phyloP scores from a whole-genome alignment of 805 yeast genomes.

The Debaryomyces castellii region DNA sequence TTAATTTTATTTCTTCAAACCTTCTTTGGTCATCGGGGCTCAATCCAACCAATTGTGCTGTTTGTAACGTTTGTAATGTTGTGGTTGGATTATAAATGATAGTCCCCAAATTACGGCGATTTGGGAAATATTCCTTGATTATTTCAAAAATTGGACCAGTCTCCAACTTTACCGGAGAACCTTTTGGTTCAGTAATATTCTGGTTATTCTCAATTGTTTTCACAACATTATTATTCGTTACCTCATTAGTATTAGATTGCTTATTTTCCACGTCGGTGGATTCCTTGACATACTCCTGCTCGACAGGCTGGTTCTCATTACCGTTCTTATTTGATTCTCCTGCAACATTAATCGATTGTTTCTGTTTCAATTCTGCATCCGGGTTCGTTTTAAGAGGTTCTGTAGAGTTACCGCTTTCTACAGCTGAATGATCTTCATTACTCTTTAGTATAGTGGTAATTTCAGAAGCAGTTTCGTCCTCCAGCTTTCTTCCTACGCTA shows the following conservation, averaged over 20 bases:
- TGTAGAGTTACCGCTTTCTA: background rate
- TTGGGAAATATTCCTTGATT: slow-evolving; percentile 26
- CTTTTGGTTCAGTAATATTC: background rate
- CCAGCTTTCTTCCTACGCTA: background rate
- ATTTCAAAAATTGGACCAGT: slow-evolving; percentile 10
- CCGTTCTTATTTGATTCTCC: background rate
- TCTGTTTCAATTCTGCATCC: slow-evolving; percentile 4
- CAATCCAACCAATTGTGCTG: slow-evolving; percentile 28
- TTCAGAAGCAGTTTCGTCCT: background rate
- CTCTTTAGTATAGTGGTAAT: background rate
- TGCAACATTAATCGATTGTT: background rate
- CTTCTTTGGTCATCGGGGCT: slow-evolving; percentile 28
- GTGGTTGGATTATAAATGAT: slow-evolving; percentile 59
- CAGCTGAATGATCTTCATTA: background rate
- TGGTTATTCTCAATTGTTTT: background rate
- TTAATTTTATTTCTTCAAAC: slow-evolving; percentile 26
- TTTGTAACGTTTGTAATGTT: slow-evolving; percentile 43
- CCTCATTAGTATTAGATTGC: background rate
- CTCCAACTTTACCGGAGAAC: background rate
- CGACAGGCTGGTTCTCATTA: background rate
- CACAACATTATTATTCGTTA: background rate
- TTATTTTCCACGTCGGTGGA: background rate
- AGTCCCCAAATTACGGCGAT: slow-evolving; percentile 47
- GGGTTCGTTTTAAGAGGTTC: background rate
- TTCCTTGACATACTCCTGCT: background rate